Conservation (phyloP, 140 eudicot species). For the Anethum foeniculum region DNA sequence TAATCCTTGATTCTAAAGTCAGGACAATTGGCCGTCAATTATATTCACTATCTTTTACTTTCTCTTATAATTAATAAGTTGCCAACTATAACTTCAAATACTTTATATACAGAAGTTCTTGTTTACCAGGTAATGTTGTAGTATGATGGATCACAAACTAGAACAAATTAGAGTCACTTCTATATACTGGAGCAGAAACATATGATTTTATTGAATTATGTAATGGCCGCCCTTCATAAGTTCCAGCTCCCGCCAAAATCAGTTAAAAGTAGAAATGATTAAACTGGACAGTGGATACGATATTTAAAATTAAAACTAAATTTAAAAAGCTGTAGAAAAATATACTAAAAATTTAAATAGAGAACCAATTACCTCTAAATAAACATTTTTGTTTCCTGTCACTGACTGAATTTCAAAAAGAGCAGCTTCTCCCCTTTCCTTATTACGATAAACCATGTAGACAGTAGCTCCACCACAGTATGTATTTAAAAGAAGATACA, state of each 20-base stretch:
- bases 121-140: background rate
- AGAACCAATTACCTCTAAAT: constrained; percentile 59
- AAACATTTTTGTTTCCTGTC: constrained; percentile 76
- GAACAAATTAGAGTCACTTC: background rate
- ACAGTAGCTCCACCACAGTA: constrained; percentile 80
- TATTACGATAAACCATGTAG: constrained; percentile 78
- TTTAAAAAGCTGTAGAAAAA: background rate
- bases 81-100: background rate
- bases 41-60: background rate
- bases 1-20: too few relatives aligned
- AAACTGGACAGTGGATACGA: background rate
- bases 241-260: background rate
- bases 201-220: background rate
- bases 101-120: background rate
- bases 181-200: background rate
- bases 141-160: background rate
- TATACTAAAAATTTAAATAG: background rate
- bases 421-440: constrained; percentile 95
- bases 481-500: background rate
- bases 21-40: background rate
- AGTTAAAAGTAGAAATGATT: background rate
- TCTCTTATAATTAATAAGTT: background rate
- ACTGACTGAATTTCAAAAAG: constrained; percentile 53
- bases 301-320: background rate
- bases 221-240: background rate